Percentiles rank a stretch among this genome's conserved stretches.
These are phyloP conservation scores for Citrullus amarus DNA, from an alignment of 306 rosid genomes.

Conservation along the genomic window DNA sequence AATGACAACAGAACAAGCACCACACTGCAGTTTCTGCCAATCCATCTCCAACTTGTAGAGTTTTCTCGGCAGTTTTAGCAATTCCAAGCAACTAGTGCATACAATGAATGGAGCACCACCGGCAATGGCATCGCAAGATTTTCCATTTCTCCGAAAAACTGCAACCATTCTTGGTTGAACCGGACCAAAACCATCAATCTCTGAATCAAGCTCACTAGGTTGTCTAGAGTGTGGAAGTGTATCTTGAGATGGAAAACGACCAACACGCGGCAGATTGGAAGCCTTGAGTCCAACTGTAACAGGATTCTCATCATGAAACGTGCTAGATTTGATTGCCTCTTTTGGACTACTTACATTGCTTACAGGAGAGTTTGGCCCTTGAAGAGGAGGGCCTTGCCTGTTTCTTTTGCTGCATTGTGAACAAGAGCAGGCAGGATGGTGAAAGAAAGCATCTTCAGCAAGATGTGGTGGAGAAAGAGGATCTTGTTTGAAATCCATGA, in stretches of 20 bases:
- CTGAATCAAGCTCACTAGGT: conserved; percentile 20
- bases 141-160: conserved; percentile 4
- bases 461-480: not conserved
- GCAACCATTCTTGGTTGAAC: conserved; percentile 8
- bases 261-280: conserved; percentile 5
- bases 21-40: conserved; percentile 31
- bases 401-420: conserved; percentile 20
- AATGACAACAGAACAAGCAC: conserved; percentile 34
- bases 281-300: not conserved
- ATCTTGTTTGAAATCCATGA: conserved; percentile 12
- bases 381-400: conserved; percentile 11
- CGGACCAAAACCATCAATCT: conserved; percentile 8
- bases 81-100: conserved; percentile 32
- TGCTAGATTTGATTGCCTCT: conserved; percentile 15
- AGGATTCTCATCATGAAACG: conserved; percentile 7
- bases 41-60: conserved; percentile 7
- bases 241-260: conserved; percentile 6
- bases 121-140: conserved; percentile 18
- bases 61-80: conserved; percentile 33
- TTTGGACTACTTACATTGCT: conserved; percentile 14
- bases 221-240: conserved; percentile 12
- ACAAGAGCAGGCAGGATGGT: conserved; percentile 25
- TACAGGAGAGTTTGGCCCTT: not conserved
- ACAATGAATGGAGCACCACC: conserved; percentile 41
- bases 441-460: conserved; percentile 15